Evolutionary conservation across 1,284 basidiomycete species (phyloP).

Genomic region (Marasmius sp.): DNA sequence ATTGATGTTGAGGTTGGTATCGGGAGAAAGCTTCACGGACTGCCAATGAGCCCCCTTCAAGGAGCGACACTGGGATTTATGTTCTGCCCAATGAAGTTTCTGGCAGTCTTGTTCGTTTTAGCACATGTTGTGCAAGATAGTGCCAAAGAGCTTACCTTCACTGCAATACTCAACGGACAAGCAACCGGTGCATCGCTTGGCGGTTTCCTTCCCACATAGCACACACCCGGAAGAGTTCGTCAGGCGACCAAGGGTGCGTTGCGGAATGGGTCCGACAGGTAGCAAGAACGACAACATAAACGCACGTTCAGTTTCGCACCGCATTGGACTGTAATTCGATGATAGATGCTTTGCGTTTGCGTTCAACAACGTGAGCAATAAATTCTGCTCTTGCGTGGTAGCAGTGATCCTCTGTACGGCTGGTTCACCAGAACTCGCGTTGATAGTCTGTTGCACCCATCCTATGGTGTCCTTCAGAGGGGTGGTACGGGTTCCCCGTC

Average conservation of each 20-base stretch:
- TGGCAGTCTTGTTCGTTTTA: conserved; percentile 15
- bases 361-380: conserved; percentile 30
- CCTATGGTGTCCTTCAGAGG: background rate
- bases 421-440: background rate
- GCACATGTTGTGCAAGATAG: background rate
- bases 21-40: conserved; percentile 25
- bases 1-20: background rate
- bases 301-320: conserved; percentile 20
- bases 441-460: conserved; percentile 1
- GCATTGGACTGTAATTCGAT: conserved; percentile 21
- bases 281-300: conserved; percentile 37
- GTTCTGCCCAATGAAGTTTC: conserved; percentile 36
- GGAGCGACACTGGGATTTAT: conserved; percentile 37
- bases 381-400: conserved; percentile 33
- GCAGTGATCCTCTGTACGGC: conserved; percentile 15
- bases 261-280: conserved; percentile 37
- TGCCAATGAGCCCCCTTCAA: conserved; percentile 40
- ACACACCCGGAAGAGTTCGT: conserved; percentile 36
- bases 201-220: conserved; percentile 34
- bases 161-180: conserved; percentile 38
- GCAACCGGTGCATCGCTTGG: conserved; percentile 35
- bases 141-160: conserved; percentile 20
- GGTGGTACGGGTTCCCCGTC: background rate
- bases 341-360: conserved; percentile 34
- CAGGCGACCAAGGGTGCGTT: conserved; percentile 35